A percentile compares a stretch with the other conserved stretches of the same genome.
These are phyloP conservation scores for Phytophthora nicotianae DNA, from an alignment of 352 stramenopile genomes.

Conservation along the genomic window DNA sequence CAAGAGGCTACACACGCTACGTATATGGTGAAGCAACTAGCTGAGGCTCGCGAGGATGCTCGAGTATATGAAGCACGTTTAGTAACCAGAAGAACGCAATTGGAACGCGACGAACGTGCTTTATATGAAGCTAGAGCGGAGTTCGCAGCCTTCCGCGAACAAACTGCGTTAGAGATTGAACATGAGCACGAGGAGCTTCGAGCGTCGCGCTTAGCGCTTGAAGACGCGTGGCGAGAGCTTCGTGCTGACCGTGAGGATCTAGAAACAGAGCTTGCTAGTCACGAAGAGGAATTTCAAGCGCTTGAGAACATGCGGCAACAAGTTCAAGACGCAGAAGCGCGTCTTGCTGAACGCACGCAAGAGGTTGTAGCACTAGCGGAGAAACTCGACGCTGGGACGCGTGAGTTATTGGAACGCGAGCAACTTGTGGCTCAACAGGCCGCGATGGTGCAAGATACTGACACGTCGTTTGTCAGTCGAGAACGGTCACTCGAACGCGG, in stretches of 20 bases:
- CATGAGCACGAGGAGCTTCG: constrained; percentile 37
- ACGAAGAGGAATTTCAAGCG: constrained; percentile 54
- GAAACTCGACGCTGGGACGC: constrained; percentile 27
- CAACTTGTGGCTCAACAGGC: constrained; percentile 34
- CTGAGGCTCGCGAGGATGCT: constrained; percentile 49
- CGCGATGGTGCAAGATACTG: constrained; percentile 21
- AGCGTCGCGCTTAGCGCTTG: constrained; percentile 32
- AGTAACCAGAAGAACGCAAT: constrained; percentile 35
- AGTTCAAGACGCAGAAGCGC: constrained; percentile 45
- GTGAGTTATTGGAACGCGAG: constrained; percentile 32
- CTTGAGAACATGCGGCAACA: constrained; percentile 35
- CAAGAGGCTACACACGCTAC: constrained; percentile 48
- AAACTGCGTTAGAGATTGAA: constrained; percentile 45
- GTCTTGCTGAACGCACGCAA: constrained; percentile 41
- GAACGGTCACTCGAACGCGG: constrained; percentile 43
- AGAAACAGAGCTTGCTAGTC: constrained; percentile 43
- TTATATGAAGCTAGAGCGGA: constrained; percentile 55
- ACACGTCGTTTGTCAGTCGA: constrained; percentile 22
- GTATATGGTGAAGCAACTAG: constrained; percentile 49
- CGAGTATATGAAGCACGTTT: constrained; percentile 51
- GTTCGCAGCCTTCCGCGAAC: constrained; percentile 60
- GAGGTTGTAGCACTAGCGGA: constrained; percentile 32
- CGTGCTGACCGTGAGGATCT: constrained; percentile 46
- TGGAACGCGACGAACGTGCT: constrained; percentile 53
- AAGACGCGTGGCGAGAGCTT: constrained; percentile 46